Conservation (phyloP, 805 yeast species). For the Suhomyces sp. region DNA sequence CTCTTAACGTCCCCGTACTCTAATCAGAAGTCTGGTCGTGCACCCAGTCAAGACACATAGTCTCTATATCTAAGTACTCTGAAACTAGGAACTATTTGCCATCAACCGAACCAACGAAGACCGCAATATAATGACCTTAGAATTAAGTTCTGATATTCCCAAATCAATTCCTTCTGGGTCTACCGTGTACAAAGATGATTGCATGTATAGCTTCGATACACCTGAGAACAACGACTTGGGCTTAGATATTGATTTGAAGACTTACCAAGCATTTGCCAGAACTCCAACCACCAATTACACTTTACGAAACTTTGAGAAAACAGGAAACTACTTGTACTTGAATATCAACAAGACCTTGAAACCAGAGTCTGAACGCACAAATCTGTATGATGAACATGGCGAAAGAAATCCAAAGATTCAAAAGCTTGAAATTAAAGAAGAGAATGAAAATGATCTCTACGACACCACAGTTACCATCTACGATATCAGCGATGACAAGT, state of each 20-base stretch:
- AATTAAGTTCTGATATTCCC: conserved; percentile 18
- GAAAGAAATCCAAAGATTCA: conserved; percentile 46
- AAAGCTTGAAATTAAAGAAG: conserved; percentile 66
- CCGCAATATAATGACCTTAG: conserved; percentile 11
- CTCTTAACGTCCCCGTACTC: too few relatives aligned
- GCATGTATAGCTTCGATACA: conserved; percentile 81
- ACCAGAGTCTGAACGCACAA: conserved; percentile 30
- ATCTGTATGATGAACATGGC: conserved; percentile 19
- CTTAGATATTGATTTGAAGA: conserved; percentile 70
- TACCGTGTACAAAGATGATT: conserved; percentile 79
- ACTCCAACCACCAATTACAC: conserved; percentile 48
- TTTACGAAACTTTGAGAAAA: conserved; percentile 49
- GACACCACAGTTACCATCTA: conserved; percentile 46
- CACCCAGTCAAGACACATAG: too few relatives aligned
- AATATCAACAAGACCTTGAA: conserved; percentile 56
- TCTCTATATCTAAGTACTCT: too few relatives aligned
- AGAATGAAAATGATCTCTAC: conserved; percentile 61
- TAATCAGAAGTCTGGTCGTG: too few relatives aligned
- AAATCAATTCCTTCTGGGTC: conserved; percentile 18
- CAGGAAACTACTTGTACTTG: conserved; percentile 57
- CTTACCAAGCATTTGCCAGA: conserved; percentile 70
- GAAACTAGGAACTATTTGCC: background rate
- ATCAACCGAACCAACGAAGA: background rate
- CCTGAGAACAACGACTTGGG: conserved; percentile 52
- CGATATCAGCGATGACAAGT: conserved; percentile 31